phyloP scores from a whole-genome alignment of 805 yeast species.

The Danielia reshetovae region DNA sequence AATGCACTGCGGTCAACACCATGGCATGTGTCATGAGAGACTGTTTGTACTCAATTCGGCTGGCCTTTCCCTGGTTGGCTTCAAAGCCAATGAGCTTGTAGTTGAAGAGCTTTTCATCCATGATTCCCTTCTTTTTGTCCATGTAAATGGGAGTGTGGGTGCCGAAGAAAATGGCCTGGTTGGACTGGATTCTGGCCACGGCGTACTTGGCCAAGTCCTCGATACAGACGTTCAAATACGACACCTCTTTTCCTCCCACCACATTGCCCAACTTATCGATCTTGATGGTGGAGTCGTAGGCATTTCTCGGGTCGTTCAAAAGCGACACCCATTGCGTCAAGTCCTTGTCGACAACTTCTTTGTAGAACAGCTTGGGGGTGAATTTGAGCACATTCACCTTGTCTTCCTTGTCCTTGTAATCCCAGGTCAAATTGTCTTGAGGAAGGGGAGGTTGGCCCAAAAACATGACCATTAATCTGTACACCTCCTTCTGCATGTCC shows the following conservation, averaged over 20 bases:
- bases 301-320: slow-evolving; percentile 19
- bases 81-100: slow-evolving; percentile 14
- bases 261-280: slow-evolving; percentile 19
- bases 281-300: slow-evolving; percentile 12
- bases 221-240: slow-evolving; percentile 16
- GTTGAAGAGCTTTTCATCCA: slow-evolving; percentile 17
- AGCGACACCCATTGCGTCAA: slow-evolving; percentile 16
- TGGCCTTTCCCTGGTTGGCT: slow-evolving; percentile 14
- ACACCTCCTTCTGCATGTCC: slow-evolving; percentile 16
- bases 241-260: slow-evolving; percentile 15
- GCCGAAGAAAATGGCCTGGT: slow-evolving; percentile 19
- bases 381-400: slow-evolving; percentile 10
- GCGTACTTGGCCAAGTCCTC: slow-evolving; percentile 15
- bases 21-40: slow-evolving; percentile 22
- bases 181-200: slow-evolving; percentile 11
- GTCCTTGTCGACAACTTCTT: slow-evolving; percentile 13
- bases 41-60: slow-evolving; percentile 17
- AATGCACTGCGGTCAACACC: slow-evolving; percentile 18
- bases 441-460: slow-evolving; percentile 19
- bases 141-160: slow-evolving; percentile 20
- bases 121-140: slow-evolving; percentile 19
- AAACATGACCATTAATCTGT: slow-evolving; percentile 17
- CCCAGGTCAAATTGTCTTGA: slow-evolving; percentile 12
- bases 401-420: slow-evolving; percentile 15
- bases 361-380: slow-evolving; percentile 17